Base-by-base conservation (phyloP, 768 basidiomycete species). In the Lactifluus echinatus region DNA sequence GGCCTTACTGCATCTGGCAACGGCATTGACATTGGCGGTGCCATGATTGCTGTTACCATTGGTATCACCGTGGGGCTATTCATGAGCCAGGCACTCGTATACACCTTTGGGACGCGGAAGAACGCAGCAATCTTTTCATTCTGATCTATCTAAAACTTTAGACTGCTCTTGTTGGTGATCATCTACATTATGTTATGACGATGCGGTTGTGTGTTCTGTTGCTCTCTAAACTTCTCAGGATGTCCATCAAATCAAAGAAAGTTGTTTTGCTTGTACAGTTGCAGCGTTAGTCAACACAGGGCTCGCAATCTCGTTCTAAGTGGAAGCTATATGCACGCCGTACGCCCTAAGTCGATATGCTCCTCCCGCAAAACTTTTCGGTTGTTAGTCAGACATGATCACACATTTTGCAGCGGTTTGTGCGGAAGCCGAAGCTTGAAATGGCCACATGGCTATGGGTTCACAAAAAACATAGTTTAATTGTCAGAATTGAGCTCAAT, bases 11-110 rank as follows among this genome's bases (percentile, higher is more conserved):
- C 85, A 4, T 84, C 83, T 57, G 89, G 88, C 10, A 81, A 79
- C 64, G 84, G 83, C 28, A 87, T 91, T 58, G 89, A 89, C 63
- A 86, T 90, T 53, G 86, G 89, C 57, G 84, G 85, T 31, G 85
- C 88, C 14, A 90, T 90, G 85, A 87, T 88, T 59, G 82, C 84
- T n/a, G 89, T 92, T 33, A 87, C 87, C 0, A 90, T 92, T 56
- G 90, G 90, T 28, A 90, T 93, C 63, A 91, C 88, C 0, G 88
- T 91, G 28, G 89, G 90, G 17, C 68, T 92, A 40, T 92, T 91
- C 71, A 89, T 86, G 77, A 89, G 86, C 64, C 86, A 89, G 66
- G 84, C 87, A 14, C 69, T 92, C 49, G 87, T 93, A 17, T 91
- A 91, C 66, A 84, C 84, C 56, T 91, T 93, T 62, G 90, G 87